Evolutionary conservation across 805 yeast species (phyloP).

Genomic region (Maudiozyma saulgeensis): DNA sequence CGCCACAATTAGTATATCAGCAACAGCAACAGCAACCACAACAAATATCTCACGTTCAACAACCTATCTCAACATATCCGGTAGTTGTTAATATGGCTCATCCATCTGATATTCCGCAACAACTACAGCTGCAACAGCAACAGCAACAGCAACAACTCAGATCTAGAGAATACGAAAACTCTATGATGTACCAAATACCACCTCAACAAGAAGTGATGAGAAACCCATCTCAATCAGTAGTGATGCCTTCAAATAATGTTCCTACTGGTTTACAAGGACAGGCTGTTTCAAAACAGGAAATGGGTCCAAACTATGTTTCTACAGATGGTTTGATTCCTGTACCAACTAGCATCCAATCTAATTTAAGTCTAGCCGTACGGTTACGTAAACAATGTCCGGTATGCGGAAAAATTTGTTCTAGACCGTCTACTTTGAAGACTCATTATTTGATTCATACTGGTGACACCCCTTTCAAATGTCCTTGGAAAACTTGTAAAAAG

Average conservation of each 20-base stretch:
- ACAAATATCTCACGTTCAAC: neutral
- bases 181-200: neutral
- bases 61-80: neutral
- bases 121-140: neutral
- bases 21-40: neutral
- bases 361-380: conserved; percentile 7
- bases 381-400: conserved; percentile 36
- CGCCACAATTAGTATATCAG: neutral
- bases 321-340: conserved; percentile 1
- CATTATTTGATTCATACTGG: conserved; percentile 77
- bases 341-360: conserved; percentile 6
- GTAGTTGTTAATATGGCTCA: neutral
- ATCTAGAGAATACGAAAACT: neutral
- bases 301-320: neutral
- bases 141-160: neutral
- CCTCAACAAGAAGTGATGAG: neutral
- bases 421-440: conserved; percentile 75
- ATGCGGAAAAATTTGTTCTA: conserved; percentile 68
- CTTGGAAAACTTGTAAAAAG: conserved; percentile 57
- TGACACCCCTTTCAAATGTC: conserved; percentile 62
- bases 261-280: neutral
- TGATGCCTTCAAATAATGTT: neutral
- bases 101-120: neutral
- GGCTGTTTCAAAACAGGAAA: neutral
- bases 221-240: neutral